Base-by-base conservation (phyloP, 2,329 filamentous ascomycete species). In the Cephalotrichum gorgonifer region DNA sequence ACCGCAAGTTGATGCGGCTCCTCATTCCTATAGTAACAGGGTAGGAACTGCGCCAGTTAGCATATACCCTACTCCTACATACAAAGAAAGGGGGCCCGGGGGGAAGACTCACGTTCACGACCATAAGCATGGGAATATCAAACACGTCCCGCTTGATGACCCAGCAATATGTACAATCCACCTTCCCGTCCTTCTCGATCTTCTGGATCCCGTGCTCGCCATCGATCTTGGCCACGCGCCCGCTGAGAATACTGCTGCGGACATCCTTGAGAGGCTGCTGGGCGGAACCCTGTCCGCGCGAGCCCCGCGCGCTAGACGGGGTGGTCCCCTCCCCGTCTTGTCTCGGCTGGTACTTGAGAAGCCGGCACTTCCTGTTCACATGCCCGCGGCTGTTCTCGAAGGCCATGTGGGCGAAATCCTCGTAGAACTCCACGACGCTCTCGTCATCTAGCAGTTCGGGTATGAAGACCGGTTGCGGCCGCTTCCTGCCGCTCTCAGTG, bases 71-170 rank as follows among this genome's bases (percentile, higher is more conserved):
- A 20, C 54, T 45, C 50, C 43, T 14, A 46, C 25, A 20, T 23
- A 23, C n/a, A 41, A 26, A 30, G 28, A 12, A 17, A 22, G 25
- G 9, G 17, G 28, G 8, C 2, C 14, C 43, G n/a, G 41, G 48
- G 30, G 25, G 20, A 25, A 48, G 8, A 83, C 90, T 84, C 66
- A 96, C 93, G 71, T 96, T 96, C 73, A 97, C 91, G 61, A 96
- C 87, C 65, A 97, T 94, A 70, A 97, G 75, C 88, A 96, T 95
- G 22, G 93, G 93, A 66, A 97, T 95, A 69, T 97, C 91, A 70
- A 97, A 97, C 38, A 93, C 88, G 65, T 98, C 93, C 54, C 91
- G 78, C 70, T 95, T 95, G 54, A 97, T 90, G 54, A 88, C 91
- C 90, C 91, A 97, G 70, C 88, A 95, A 68, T 94, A 95, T 59